phyloP scores from a whole-genome alignment of 2,329 filamentous ascomycete genomes.

The Fusarium subglutinans region DNA sequence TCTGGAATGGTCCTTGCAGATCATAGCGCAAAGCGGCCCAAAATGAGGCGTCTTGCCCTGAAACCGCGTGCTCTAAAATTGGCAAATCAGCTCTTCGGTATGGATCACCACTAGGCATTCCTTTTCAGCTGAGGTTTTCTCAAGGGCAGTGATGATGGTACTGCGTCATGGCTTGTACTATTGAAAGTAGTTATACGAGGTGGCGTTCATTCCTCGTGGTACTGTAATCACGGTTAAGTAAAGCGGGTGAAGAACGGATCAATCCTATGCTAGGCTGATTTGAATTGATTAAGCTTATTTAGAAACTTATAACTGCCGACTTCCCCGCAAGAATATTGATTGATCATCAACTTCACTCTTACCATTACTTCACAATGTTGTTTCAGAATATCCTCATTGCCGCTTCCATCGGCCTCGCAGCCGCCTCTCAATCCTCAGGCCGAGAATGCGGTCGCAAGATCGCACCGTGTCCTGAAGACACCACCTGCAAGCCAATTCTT shows the following conservation, averaged over 20 bases:
- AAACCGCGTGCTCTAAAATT: conserved; percentile 7
- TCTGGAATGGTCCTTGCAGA: conserved; percentile 9
- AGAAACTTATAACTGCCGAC: not conserved
- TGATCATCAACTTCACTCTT: not conserved
- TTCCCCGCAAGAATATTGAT: not conserved
- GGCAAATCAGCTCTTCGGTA: not conserved
- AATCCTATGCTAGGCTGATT: not conserved
- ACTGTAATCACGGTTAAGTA: not conserved
- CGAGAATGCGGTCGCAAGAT: conserved; percentile 44
- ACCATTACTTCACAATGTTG: conserved; percentile 32
- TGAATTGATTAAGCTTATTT: conserved; percentile 3
- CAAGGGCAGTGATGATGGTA: not conserved
- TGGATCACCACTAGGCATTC: not conserved
- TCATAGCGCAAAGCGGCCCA: not conserved
- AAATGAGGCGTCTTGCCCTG: conserved; percentile 5
- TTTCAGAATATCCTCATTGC: conserved; percentile 30
- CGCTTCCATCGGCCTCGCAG: conserved; percentile 29
- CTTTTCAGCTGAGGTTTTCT: not conserved
- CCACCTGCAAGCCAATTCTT: conserved; percentile 38
- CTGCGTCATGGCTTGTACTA: conserved; percentile 14
- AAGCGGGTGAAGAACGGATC: not conserved
- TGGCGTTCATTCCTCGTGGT: conserved; percentile 5
- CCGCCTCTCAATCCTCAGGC: conserved; percentile 12
- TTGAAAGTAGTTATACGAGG: conserved; percentile 24
- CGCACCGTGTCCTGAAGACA: conserved; percentile 41